Evolutionary conservation across 164 flowering plant genomes (phyloP).

Genomic region (Sextonia rubra): DNA sequence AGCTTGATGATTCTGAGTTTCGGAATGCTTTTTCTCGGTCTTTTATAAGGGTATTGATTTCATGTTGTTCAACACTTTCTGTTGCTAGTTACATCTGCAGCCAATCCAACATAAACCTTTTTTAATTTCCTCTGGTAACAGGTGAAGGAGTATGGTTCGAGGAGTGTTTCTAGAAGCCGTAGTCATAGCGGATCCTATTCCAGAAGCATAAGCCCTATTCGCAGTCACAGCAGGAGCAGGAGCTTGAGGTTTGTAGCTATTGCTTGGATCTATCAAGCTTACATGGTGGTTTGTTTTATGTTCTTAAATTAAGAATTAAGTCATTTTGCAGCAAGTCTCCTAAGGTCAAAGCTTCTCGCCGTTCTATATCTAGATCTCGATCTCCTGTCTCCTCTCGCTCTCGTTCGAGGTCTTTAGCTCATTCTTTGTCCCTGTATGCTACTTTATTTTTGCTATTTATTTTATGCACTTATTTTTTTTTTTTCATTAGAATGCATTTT

Average conservation of each 20-base stretch:
- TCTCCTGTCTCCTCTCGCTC: constrained; percentile 42
- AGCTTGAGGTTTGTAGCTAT: constrained; percentile 37
- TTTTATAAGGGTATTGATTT: constrained; percentile 54
- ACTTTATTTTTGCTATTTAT: not conserved
- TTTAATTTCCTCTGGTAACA: constrained; percentile 13
- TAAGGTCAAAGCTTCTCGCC: constrained; percentile 28
- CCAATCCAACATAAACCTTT: not conserved
- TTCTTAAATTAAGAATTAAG: not conserved
- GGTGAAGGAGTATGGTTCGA: constrained; percentile 85
- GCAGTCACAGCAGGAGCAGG: constrained; percentile 57
- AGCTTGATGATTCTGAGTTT: constrained; percentile 87
- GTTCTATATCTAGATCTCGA: constrained; percentile 32
- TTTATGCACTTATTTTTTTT: not conserved
- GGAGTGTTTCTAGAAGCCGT: constrained; percentile 57
- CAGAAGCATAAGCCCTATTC: constrained; percentile 50
- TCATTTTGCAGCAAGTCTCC: constrained; percentile 48
- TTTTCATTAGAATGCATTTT: not conserved
- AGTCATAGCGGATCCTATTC: constrained; percentile 55
- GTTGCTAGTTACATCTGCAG: not conserved
- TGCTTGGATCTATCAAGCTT: not conserved
- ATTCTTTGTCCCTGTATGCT: constrained; percentile 37
- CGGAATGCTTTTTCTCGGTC: constrained; percentile 76
- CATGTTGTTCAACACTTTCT: not conserved
- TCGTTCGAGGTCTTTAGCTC: constrained; percentile 30
- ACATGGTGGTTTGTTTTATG: not conserved